phyloP scores from a whole-genome alignment of 352 stramenopile genomes.

The Pythium phragmiticola region DNA sequence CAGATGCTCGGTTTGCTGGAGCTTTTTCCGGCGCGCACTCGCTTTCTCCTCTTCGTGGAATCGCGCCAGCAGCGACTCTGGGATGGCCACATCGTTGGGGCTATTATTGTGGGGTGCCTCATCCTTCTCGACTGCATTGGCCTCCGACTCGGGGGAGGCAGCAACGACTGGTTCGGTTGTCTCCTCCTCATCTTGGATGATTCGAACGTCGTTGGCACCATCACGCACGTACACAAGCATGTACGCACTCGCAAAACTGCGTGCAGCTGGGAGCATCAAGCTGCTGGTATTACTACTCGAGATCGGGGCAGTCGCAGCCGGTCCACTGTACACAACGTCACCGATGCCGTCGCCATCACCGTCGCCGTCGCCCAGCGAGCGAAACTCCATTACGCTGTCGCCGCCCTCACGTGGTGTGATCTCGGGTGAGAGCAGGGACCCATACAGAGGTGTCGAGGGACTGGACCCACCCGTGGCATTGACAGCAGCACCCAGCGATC shows the following conservation, averaged over 20 bases:
- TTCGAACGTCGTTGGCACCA: slow-evolving; percentile 65
- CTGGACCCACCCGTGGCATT: slow-evolving; percentile 21
- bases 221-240: slow-evolving; percentile 89
- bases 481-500: slow-evolving; percentile 29
- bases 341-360: neutral
- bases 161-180: neutral
- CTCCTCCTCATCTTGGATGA: slow-evolving; percentile 36
- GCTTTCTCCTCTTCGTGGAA: slow-evolving; percentile 83
- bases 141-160: neutral
- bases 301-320: neutral
- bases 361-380: slow-evolving; percentile 31
- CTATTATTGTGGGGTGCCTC: neutral
- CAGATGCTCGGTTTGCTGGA: slow-evolving; percentile 79
- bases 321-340: slow-evolving; percentile 9
- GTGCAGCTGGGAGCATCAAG: slow-evolving; percentile 52
- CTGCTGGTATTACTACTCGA: slow-evolving; percentile 30
- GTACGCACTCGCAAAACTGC: slow-evolving; percentile 83
- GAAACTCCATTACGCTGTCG: slow-evolving; percentile 34
- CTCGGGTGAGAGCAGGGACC: slow-evolving; percentile 53
- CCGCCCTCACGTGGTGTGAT: slow-evolving; percentile 16
- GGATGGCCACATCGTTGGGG: slow-evolving; percentile 46
- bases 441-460: slow-evolving; percentile 52
- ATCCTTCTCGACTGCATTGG: neutral
- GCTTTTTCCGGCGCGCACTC: slow-evolving; percentile 64
- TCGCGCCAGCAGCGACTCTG: slow-evolving; percentile 47